Conservation (phyloP, 116 monocot genomes). For the Phalaenopsis hybrid region DNA sequence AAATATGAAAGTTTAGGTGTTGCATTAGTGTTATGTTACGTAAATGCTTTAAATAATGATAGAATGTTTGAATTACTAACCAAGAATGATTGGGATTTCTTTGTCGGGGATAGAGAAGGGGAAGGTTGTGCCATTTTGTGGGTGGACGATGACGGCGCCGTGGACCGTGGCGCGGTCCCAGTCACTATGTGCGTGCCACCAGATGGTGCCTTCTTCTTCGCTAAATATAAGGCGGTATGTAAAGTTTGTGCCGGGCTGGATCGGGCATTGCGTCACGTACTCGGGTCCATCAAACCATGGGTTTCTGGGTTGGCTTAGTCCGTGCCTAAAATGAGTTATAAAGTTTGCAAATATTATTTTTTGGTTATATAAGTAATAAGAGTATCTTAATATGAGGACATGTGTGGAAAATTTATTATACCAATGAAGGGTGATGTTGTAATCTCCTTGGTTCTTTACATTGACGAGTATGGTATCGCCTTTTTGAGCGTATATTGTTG, state of each 20-base stretch:
- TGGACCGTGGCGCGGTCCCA: conserved; percentile 66
- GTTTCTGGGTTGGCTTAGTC: conserved; percentile 59
- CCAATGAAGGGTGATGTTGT: conserved; percentile 65
- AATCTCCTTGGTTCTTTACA: conserved; percentile 28
- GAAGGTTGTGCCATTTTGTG: conserved; percentile 18
- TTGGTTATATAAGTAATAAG: no score
- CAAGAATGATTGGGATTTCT: conserved; percentile 38
- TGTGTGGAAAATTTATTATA: background rate
- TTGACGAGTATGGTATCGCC: conserved; percentile 37
- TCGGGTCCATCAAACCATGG: conserved; percentile 82
- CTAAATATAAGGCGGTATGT: conserved; percentile 30
- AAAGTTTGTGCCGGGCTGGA: conserved; percentile 42
- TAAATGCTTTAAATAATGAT: no score
- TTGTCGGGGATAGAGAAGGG: conserved; percentile 44
- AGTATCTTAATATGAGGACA: no score
- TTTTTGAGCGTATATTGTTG: conserved; percentile 30
- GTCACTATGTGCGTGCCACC: no score
- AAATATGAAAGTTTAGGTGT: no score
- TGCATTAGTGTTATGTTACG: no score
- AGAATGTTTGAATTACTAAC: background rate
- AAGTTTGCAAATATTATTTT: no score
- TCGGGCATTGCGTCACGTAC: conserved; percentile 79
- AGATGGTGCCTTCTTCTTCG: no score
- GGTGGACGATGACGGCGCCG: conserved; percentile 58
- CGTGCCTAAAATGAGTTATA: conserved; percentile 37